Evolutionary conservation across 1,284 basidiomycete genomes (phyloP), one percentile per base, ranked within the genome.

Genomic region (Pisolithus thermaeus): DNA sequence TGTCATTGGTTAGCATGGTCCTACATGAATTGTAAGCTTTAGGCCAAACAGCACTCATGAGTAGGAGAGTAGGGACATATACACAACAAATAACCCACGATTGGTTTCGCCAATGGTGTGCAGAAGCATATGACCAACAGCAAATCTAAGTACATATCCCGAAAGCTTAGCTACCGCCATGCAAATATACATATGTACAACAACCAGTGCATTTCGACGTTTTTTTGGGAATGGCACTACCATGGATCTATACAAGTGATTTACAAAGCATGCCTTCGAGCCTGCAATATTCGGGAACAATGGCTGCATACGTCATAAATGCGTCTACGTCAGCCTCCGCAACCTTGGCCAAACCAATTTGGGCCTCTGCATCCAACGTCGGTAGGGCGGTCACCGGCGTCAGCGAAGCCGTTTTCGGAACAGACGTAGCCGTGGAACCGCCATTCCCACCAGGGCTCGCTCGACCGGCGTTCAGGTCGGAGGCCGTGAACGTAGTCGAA

Each of bases 251-350:
- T n/a, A 80, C 78, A 47, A 80, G 69, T 14, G 71, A 72, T 67
- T 87, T 88, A 59, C 84, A 77, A 43, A 90, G 66, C 78, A 90
- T 80, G 11, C 79, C 77, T 67, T 90, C 88, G 58, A 91, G 68
- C 44, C 88, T 71, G 67, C 79, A 83, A 65, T 80, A 90, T 69
- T 91, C 88, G 14, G 87, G 84, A n/a, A 90, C 84, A 61, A 90
- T 85, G 35, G 85, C 79, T 11, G 88, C 87, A 65, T 91, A 91
- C 1, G 83, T 79, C 79, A 88, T 79, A 70, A 89, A 91, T 54
- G 88, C 82, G 66, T 90, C 89, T 50, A 82, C 70, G 62, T 91
- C 89, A 20, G 87, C 79, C 56, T 91, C 89, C 0, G 89, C 87
- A 7, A 91, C 84, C 67, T 89, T 90, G 40, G 79, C 83, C 43